Base-by-base conservation (phyloP, 2,329 filamentous ascomycete genomes). In the Fusarium heterosporum region DNA sequence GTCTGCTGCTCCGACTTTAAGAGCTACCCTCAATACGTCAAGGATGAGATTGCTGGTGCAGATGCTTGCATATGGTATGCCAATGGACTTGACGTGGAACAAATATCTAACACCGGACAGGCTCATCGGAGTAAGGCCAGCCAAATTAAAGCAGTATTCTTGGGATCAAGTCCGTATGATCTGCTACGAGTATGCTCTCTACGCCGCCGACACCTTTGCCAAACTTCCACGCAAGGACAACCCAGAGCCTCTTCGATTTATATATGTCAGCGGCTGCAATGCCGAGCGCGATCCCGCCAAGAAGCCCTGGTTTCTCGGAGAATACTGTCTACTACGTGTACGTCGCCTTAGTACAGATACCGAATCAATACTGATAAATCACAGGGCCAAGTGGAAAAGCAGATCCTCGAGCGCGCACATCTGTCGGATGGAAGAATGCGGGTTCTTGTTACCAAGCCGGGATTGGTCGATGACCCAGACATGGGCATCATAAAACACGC, bases 321-420 rank as follows among this genome's bases (percentile, higher is more conserved):
- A 84, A 39, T 86, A 85, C 55, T 64, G 49, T 9, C 55, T 81
- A 11, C 78, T 86, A 78, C 72, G 85, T n/a, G 84, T 84, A 74
- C 64, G 78, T 71, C n/a, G 6, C 30, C 14, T 40, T 7, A 13
- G 3, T 13, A 2, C 3, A n/a, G 4, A 1, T 5, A 5, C 17
- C 4, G 34, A 17, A 28, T 26, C 34, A 6, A 60, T 45, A 36
- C 40, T 45, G 28, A 47, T 22, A 36, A 1, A 7, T 4, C 10
- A 2, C 46, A 85, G 83, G 83, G 84, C 8, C 78, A 82, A 40
- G 78, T 79, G 0, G 84, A 86, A 63, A 79, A 68, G 9, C 69
- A 74, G 17, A 73, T 85, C 6, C 75, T 85, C 6, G 75, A 75
- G 2, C 79, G 78, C 19, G 80, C 80, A 4, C 69, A 76, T 19